Evolutionary conservation across 768 basidiomycete species (phyloP).

Genomic region (Favolaschia claudopus): DNA sequence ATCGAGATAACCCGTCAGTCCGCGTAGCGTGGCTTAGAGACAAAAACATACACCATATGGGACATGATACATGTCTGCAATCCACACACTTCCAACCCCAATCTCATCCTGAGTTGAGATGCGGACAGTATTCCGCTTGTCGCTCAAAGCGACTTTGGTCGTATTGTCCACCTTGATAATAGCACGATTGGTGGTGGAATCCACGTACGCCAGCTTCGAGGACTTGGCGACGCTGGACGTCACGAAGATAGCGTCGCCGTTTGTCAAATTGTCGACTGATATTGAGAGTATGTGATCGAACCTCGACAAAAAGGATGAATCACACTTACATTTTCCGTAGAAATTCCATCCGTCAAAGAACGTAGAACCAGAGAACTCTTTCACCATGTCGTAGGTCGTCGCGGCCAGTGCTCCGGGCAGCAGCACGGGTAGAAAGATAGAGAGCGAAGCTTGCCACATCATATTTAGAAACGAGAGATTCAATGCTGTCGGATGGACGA

Average conservation of each 20-base stretch:
- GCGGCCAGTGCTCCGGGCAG: slow-evolving; percentile 26
- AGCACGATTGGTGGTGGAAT: slow-evolving; percentile 69
- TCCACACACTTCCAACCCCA: slow-evolving; percentile 68
- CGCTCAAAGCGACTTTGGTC: slow-evolving; percentile 53
- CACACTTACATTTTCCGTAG: slow-evolving; percentile 59
- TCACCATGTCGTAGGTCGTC: slow-evolving; percentile 58
- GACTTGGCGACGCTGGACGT: slow-evolving; percentile 54
- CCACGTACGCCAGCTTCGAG: slow-evolving; percentile 66
- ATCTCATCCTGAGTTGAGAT: slow-evolving; percentile 64
- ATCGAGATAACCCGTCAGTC: too few species aligned
- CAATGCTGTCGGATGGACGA: background rate
- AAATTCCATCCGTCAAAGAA: slow-evolving; percentile 79
- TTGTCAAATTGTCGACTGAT: slow-evolving; percentile 65
- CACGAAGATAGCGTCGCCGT: slow-evolving; percentile 50
- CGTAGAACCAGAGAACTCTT: slow-evolving; percentile 62
- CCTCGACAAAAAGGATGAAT: background rate
- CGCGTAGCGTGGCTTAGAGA: background rate
- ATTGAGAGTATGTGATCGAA: background rate
- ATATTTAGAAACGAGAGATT: background rate
- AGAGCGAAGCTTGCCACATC: slow-evolving; percentile 8
- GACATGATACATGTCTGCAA: slow-evolving; percentile 69
- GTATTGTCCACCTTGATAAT: slow-evolving; percentile 82
- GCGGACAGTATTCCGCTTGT: slow-evolving; percentile 75
- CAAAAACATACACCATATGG: slow-evolving; percentile 62
- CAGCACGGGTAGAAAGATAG: slow-evolving; percentile 4